phyloP scores from a whole-genome alignment of 495 filamentous ascomycete species.

The Apiosordaria backusii region DNA sequence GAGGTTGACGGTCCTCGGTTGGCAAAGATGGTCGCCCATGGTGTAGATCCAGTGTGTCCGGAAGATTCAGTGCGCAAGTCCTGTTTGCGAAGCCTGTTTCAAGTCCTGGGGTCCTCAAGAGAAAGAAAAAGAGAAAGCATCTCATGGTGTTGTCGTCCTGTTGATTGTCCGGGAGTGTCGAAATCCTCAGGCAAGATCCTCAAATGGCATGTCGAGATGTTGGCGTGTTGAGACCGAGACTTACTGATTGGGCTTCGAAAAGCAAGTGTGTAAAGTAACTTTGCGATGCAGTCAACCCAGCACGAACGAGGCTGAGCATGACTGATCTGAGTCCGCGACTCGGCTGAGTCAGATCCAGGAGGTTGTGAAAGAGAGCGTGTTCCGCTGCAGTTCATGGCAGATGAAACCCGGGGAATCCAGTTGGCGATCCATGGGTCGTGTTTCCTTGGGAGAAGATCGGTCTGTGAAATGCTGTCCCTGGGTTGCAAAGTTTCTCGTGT shows the following conservation, averaged over 20 bases:
- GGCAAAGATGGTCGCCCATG: not conserved
- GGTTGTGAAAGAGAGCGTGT: not conserved
- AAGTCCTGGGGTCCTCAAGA: not conserved
- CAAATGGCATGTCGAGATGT: not conserved
- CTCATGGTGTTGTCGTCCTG: not conserved
- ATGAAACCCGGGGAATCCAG: conserved; percentile 14
- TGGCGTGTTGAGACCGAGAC: not conserved
- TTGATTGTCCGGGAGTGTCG: not conserved
- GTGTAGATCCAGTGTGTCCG: not conserved
- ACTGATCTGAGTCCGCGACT: conserved; percentile 14
- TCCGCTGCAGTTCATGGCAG: conserved; percentile 12
- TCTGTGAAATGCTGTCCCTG: conserved; percentile 3
- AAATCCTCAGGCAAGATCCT: not conserved
- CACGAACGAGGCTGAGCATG: not conserved
- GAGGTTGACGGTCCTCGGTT: not conserved
- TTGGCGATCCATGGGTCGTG: not conserved
- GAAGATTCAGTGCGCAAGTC: not conserved
- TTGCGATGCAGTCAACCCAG: not conserved
- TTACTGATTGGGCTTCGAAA: not conserved
- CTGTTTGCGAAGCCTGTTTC: not conserved
- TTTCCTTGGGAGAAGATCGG: not conserved
- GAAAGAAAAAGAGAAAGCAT: not conserved
- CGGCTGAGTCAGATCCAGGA: conserved; percentile 17
- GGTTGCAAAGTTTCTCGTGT: conserved; percentile 11
- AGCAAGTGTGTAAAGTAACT: not conserved